These are phyloP conservation scores for Aspergillus mulundensis DNA, from an alignment of 495 filamentous ascomycete genomes.

Conservation along the genomic window DNA sequence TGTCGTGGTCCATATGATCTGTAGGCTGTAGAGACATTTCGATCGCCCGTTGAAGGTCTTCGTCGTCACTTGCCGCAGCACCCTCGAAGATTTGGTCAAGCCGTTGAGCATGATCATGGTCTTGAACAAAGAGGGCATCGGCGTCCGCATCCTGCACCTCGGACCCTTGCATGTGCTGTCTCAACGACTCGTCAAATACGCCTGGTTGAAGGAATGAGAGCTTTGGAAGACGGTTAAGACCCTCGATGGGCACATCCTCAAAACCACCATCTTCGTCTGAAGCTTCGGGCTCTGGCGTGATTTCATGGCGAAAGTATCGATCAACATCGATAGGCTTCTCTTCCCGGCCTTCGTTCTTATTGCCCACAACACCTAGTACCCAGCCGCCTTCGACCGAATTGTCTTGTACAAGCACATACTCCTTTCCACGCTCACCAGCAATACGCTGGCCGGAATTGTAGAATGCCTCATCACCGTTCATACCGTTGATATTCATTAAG, in stretches of 20 bases:
- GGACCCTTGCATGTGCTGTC: slow-evolving; percentile 35
- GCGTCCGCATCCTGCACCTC: slow-evolving; percentile 40
- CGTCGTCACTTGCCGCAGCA: slow-evolving; percentile 54
- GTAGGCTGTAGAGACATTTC: slow-evolving; percentile 63
- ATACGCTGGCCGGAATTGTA: slow-evolving; percentile 64
- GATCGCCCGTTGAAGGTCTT: slow-evolving; percentile 77
- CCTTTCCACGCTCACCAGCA: slow-evolving; percentile 82
- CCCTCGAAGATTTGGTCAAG: slow-evolving; percentile 43
- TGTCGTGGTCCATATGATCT: slow-evolving; percentile 21
- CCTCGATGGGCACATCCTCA: slow-evolving; percentile 94
- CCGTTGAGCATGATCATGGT: slow-evolving; percentile 35
- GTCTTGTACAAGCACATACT: slow-evolving; percentile 96
- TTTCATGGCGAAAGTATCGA: slow-evolving; percentile 48
- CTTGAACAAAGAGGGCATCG: slow-evolving; percentile 65
- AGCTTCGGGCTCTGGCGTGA: slow-evolving; percentile 47
- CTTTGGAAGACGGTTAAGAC: slow-evolving; percentile 83
- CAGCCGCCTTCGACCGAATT: slow-evolving; percentile 94
- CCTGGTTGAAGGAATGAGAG: slow-evolving; percentile 37
- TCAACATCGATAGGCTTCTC: slow-evolving; percentile 91
- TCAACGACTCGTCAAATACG: slow-evolving; percentile 36
- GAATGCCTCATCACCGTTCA: slow-evolving; percentile 69
- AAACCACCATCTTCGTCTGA: slow-evolving; percentile 69
- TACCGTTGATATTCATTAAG: slow-evolving; percentile 90
- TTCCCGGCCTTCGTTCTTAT: slow-evolving; percentile 67
- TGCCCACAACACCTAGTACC: slow-evolving; percentile 89